Percentiles rank a stretch among this genome's conserved stretches.
phyloP scores from a whole-genome alignment of 2,329 filamentous ascomycete genomes.

The Beauveria scarabaeidicola region DNA sequence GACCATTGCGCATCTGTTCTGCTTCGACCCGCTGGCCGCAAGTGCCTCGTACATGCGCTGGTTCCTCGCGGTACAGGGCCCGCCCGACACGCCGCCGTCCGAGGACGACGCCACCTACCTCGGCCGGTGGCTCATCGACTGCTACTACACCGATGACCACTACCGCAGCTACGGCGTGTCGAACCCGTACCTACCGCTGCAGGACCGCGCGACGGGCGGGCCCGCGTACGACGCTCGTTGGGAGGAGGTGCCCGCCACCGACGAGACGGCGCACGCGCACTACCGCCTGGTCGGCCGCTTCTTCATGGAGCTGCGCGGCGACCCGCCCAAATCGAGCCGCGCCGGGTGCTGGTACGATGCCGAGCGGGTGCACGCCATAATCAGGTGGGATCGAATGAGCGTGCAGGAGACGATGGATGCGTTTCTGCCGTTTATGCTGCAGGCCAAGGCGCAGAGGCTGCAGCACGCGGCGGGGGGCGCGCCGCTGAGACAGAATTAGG shows the following conservation, averaged over 20 bases:
- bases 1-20: conserved; percentile 8
- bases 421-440: conserved; percentile 10
- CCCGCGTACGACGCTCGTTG: neutral
- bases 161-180: neutral
- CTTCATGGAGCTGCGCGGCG: conserved; percentile 10
- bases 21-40: conserved; percentile 9
- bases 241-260: conserved; percentile 3
- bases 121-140: conserved; percentile 9
- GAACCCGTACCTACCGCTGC: neutral
- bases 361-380: conserved; percentile 8
- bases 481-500: neutral
- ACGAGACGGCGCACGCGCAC: conserved; percentile 1
- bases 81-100: conserved; percentile 7
- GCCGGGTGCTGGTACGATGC: conserved; percentile 11
- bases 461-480: neutral
- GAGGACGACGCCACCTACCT: conserved; percentile 4
- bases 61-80: conserved; percentile 7
- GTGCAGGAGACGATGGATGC: conserved; percentile 9
- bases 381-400: neutral
- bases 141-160: conserved; percentile 8
- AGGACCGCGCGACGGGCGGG: neutral
- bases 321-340: conserved; percentile 5
- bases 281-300: conserved; percentile 7
- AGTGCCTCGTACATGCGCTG: conserved; percentile 9
- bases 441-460: conserved; percentile 9